These are phyloP conservation scores for Cladophialophora chaetospira DNA, from an alignment of 2,329 filamentous ascomycete species.

Conservation along the genomic window DNA sequence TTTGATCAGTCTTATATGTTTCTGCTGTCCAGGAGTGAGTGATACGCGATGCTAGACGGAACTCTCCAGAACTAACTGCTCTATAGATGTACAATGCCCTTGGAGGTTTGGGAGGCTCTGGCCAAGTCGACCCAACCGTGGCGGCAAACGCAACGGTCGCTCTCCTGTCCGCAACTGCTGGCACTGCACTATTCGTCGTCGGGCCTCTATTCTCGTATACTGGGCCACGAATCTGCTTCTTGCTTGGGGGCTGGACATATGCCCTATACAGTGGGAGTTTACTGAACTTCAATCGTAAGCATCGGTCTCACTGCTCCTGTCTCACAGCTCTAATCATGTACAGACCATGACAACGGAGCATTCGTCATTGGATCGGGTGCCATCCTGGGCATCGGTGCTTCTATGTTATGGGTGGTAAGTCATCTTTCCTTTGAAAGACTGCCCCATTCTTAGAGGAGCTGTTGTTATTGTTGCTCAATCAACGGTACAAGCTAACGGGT, in stretches of 20 bases:
- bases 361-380: constrained; percentile 55
- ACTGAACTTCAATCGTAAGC: constrained; percentile 51
- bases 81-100: constrained; percentile 66
- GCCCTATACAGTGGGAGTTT: constrained; percentile 53
- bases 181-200: constrained; percentile 63
- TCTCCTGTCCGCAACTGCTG: constrained; percentile 65
- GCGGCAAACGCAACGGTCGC: constrained; percentile 23
- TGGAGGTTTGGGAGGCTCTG: constrained; percentile 61
- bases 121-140: constrained; percentile 47
- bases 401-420: constrained; percentile 54
- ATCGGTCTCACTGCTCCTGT: constrained; percentile 22
- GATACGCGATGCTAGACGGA: neutral
- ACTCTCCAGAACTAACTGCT: neutral
- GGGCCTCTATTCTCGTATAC: constrained; percentile 48
- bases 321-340: neutral
- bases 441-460: neutral
- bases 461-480: neutral
- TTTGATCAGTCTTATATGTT: constrained; percentile 54
- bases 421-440: too few species aligned
- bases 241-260: constrained; percentile 52
- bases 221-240: constrained; percentile 46
- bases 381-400: constrained; percentile 52
- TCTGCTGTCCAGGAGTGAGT: constrained; percentile 51
- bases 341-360: constrained; percentile 47
- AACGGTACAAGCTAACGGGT: neutral